Base-by-base conservation (phyloP, 345 rosid species). In the Theobroma cacao region DNA sequence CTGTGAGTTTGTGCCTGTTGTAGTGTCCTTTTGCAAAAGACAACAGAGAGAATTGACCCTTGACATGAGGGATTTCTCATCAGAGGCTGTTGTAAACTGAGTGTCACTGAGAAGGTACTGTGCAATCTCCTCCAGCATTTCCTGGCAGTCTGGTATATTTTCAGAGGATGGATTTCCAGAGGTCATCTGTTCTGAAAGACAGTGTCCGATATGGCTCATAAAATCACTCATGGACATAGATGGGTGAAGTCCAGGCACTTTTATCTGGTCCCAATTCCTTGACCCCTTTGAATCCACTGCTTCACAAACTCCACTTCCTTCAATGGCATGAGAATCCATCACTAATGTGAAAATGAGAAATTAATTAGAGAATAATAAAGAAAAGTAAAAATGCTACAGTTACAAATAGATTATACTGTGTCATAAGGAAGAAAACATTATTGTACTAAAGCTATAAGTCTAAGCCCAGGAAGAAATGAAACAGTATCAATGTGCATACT, bases 31-130 rank as follows among this genome's bases (percentile, higher is more conserved):
- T 86, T 94, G 98, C 88, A 97, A 74, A 69, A 97, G 98, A 88
- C 98, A 94, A 79, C 89, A 94, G 28, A 97, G 91, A 76, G 99
- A 97, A 82, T 97, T 91, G 80, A 97, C 99, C 85, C 99, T 90
- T 55, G 99, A 90, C 97, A 97, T 97, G 45, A 97, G 95, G 81
- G 87, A 89, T 80, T 93, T 92, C 87, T 97, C 99, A 76, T 97
- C 98, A 56, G 97, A 90, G 12, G 91, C 77, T 62, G 94, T 56
- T 62, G 91, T 82, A 30, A 84, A 80, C 74, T 94, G 98, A 77
- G 88, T 86, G 77, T 97, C 98, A 72, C 91, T 91, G 26, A 97
- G 91, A 68, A 97, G 89, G 78, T 89, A 94, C 80, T 91, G 96
- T n/a, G 94, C 92, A 76, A 97, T 84, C 83, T 83, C 90, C 86